phyloP scores from a whole-genome alignment of 352 stramenopile genomes.

The Phytopythium chamaehyphon region DNA sequence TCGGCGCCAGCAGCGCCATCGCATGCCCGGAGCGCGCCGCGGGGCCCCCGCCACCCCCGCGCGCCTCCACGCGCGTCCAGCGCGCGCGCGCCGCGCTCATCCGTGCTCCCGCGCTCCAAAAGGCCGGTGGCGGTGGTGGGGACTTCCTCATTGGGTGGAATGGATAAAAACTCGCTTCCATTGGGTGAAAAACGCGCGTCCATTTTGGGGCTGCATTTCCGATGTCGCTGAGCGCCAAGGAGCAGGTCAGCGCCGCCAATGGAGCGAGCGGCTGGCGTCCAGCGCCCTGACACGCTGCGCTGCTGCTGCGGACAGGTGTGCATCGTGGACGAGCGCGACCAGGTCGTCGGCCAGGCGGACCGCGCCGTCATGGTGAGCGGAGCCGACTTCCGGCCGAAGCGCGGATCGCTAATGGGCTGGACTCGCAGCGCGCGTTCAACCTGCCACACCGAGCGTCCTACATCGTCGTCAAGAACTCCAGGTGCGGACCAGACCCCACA shows the following conservation, averaged over 20 bases:
- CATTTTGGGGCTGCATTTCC: too few relatives aligned
- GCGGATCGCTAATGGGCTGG: background rate
- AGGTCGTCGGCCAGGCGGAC: constrained; percentile 79
- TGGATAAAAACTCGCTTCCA: too few relatives aligned
- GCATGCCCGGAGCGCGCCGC: constrained; percentile 50
- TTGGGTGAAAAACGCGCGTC: too few relatives aligned
- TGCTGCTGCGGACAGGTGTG: constrained; percentile 52
- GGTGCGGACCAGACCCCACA: constrained; percentile 13
- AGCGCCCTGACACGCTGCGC: background rate
- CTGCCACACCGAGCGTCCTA: constrained; percentile 83
- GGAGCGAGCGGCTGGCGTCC: background rate
- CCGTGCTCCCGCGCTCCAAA: background rate
- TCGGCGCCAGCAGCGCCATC: constrained; percentile 44
- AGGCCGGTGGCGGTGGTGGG: too few relatives aligned
- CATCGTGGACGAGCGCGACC: constrained; percentile 79
- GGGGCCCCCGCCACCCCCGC: constrained; percentile 5
- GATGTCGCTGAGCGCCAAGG: constrained; percentile 50
- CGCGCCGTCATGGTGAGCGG: constrained; percentile 67
- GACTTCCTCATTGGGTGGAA: too few relatives aligned
- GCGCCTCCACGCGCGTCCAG: constrained; percentile 22
- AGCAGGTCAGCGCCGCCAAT: constrained; percentile 28
- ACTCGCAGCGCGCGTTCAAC: constrained; percentile 59
- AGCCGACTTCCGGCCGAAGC: background rate
- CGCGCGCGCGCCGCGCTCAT: constrained; percentile 8
- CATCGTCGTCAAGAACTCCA: constrained; percentile 82